phyloP scores from a whole-genome alignment of 768 basidiomycete genomes.

The Lactarius hatsudake region DNA sequence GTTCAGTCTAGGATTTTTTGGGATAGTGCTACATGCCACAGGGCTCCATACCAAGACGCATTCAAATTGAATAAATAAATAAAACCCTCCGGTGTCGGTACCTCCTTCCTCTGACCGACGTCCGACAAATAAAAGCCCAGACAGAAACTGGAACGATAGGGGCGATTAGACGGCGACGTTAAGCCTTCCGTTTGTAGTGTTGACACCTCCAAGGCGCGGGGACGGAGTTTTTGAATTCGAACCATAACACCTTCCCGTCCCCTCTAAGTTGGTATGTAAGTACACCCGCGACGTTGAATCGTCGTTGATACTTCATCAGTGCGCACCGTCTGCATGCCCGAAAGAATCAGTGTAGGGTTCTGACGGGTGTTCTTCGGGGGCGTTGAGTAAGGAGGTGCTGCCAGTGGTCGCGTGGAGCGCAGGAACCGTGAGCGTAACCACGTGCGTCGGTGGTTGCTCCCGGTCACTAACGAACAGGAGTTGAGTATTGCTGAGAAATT shows the following conservation, averaged over 20 bases:
- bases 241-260: background rate
- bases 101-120: too few species aligned
- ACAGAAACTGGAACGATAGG: background rate
- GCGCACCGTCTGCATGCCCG: background rate
- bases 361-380: background rate
- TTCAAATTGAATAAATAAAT: too few species aligned
- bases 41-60: too few species aligned
- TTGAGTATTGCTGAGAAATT: background rate
- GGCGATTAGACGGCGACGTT: background rate
- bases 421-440: constrained; percentile 2
- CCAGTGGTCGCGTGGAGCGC: background rate
- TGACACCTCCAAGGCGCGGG: background rate
- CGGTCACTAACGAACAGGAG: background rate
- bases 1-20: too few species aligned
- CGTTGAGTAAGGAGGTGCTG: background rate
- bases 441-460: background rate
- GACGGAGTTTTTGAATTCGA: background rate
- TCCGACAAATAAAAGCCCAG: background rate
- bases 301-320: background rate
- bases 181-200: background rate
- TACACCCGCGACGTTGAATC: background rate
- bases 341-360: background rate
- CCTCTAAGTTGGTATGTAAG: background rate
- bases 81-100: too few species aligned
- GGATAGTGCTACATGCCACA: too few species aligned